Evolutionary conservation across 1,284 basidiomycete species (phyloP), one percentile per base, ranked within the genome.

Genomic region (Anthracocystis panici-leucophaei): DNA sequence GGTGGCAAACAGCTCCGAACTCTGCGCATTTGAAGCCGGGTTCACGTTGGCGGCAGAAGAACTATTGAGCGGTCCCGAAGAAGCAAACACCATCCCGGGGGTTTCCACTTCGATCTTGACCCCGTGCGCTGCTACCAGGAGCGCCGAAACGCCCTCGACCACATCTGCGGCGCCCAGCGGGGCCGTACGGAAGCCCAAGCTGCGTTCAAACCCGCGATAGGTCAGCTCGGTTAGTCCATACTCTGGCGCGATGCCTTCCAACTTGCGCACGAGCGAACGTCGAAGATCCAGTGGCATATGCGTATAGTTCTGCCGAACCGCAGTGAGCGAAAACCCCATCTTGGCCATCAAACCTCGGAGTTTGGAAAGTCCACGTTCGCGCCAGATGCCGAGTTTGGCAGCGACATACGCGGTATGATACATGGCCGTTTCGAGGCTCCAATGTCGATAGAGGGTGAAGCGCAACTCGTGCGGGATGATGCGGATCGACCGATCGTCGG

Each of bases 281-380:
- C 97, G 97, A 65, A 99, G 89, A 80, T 94, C 92, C 86, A 94
- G 91, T 81, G 97, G 94, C 97, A 99, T 99, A 83, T 99, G 95
- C 0, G 91, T 88, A 83, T 94, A 97, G 1, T 92, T 89, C 82
- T 99, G 96, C 77, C 97, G 93, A 21, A 94, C 96, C 83, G 99
- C 94, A 3, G 90, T 89, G 67, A 98, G 90, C 0, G 95, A 96
- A 84, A 97, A 95, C 1, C 97, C 97, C 95, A 99, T 99, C 88
- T 99, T 99, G 27, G 97, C 97, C 35, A 99, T 88, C 65, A 99
- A 87, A 1, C 95, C 95, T 1, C 92, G 93, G 55, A 99, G 87
- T 70, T 91, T 90, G 84, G 94, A 95, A 65, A 92, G 88, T 4
- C 97, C 97, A 57, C 91, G 90, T 84, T 99, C 96, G 81, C 93